Conservation (phyloP, 495 filamentous ascomycete species). For the Hypomontagnella submonticulosa region DNA sequence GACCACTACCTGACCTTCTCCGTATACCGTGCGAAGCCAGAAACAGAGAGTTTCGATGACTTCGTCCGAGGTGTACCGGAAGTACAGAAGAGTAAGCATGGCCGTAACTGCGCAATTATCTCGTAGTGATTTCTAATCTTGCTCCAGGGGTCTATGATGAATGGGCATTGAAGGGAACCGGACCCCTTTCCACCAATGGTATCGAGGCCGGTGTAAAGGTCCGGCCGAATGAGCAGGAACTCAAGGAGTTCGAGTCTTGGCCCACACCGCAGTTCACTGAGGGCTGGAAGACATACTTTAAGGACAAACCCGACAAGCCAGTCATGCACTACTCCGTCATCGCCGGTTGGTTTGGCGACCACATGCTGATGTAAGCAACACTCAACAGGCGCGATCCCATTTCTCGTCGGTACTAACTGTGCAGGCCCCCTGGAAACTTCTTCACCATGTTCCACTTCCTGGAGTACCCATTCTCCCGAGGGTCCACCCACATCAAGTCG, state of each 20-base stretch:
- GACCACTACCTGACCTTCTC: conserved; percentile 88
- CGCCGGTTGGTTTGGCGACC: conserved; percentile 74
- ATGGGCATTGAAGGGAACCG: conserved; percentile 83
- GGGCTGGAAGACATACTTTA: conserved; percentile 85
- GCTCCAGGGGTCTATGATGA: conserved; percentile 69
- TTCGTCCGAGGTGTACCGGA: conserved; percentile 79
- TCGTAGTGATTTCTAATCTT: conserved; percentile 7
- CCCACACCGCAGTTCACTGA: conserved; percentile 72
- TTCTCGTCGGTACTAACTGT: neutral
- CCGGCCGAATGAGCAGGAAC: conserved; percentile 74
- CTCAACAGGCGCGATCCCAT: neutral
- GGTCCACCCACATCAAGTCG: conserved; percentile 75
- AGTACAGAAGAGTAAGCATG: conserved; percentile 66
- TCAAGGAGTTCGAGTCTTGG: conserved; percentile 73
- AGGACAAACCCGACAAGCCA: conserved; percentile 86
- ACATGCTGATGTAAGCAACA: conserved; percentile 67
- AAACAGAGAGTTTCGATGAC: conserved; percentile 82
- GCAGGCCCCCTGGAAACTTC: conserved; percentile 76
- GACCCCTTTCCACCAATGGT: conserved; percentile 83
- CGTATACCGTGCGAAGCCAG: conserved; percentile 78
- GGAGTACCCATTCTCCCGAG: conserved; percentile 84
- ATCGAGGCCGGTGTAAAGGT: conserved; percentile 88
- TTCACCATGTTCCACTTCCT: conserved; percentile 91
- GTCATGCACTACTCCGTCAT: conserved; percentile 85
- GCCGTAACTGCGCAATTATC: neutral